A percentile compares a stretch with the other conserved stretches of the same genome.
Conservation (phyloP, 192 early-diverging fungal genomes). For the Entomortierella parvispora region DNA sequence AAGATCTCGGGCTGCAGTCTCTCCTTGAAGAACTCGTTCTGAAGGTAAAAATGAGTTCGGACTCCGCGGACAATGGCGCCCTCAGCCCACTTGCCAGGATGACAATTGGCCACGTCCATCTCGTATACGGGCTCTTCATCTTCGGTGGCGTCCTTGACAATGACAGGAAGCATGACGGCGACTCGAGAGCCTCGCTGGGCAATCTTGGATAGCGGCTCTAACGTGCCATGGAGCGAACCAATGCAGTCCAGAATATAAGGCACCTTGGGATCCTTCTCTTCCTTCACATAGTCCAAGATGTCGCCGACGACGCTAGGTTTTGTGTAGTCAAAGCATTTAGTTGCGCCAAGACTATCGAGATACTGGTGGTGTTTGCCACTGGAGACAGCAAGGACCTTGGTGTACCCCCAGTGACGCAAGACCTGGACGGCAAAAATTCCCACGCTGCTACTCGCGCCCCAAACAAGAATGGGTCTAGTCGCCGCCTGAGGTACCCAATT, state of each 20-base stretch:
- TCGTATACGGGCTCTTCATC: constrained; percentile 25
- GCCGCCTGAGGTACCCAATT: constrained; percentile 14
- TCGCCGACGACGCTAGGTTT: constrained; percentile 8
- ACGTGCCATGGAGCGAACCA: constrained; percentile 19
- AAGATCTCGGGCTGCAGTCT: constrained; percentile 20
- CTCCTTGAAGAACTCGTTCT: constrained; percentile 26
- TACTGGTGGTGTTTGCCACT: constrained; percentile 14
- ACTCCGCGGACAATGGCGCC: constrained; percentile 20
- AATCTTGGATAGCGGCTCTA: constrained; percentile 19
- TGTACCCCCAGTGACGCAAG: constrained; percentile 21
- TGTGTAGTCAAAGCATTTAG: constrained; percentile 20
- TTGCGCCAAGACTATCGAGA: constrained; percentile 18
- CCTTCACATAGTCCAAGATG: constrained; percentile 16
- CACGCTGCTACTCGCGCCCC: constrained; percentile 24
- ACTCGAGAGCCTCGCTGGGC: constrained; percentile 16
- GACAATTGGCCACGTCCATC: constrained; percentile 21
- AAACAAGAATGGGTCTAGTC: constrained; percentile 13
- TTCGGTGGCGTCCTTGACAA: constrained; percentile 16
- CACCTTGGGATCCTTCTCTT: constrained; percentile 8
- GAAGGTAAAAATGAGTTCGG: constrained; percentile 19
- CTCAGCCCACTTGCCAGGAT: constrained; percentile 8
- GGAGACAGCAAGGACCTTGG: constrained; percentile 11
- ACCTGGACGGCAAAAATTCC: constrained; percentile 28
- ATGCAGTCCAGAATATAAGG: constrained; percentile 23
- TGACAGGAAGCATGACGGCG: constrained; percentile 21